Conservation (phyloP, 257 asterid species). For the Solanum medicagineum region DNA sequence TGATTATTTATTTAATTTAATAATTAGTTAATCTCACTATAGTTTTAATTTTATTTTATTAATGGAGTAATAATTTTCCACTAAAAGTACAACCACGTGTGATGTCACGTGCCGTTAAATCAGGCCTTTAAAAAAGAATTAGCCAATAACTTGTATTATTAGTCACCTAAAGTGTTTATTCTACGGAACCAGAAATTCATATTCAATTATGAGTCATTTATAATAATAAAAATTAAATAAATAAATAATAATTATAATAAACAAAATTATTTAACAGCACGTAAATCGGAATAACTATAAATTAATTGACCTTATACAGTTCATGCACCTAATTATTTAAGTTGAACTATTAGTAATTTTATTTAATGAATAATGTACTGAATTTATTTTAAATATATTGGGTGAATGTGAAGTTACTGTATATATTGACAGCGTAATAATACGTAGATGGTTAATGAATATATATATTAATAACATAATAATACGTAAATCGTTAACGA, state of each 20-base stretch:
- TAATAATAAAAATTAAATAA: background rate
- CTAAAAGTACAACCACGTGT: constrained; percentile 8
- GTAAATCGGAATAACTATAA: background rate
- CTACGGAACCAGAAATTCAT: background rate
- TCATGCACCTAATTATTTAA: background rate
- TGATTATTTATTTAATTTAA: background rate
- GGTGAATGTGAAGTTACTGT: background rate
- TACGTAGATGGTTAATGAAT: too few species aligned
- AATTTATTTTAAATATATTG: too few species aligned
- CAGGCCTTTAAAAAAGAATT: background rate
- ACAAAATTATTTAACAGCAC: background rate
- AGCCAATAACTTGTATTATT: background rate
- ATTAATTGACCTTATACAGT: background rate
- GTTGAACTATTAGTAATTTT: background rate
- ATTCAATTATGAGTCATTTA: background rate
- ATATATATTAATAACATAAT: background rate
- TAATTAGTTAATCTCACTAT: background rate
- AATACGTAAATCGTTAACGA: too few species aligned
- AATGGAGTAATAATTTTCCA: background rate
- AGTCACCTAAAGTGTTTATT: background rate
- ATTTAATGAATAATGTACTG: background rate
- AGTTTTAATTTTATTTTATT: background rate
- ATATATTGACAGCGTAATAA: background rate
- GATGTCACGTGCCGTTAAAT: constrained; percentile 13
- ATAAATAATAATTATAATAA: too few species aligned